Evolutionary conservation across 1,139 yeast species (phyloP).

Genomic region (Yamadazyma blattariae): DNA sequence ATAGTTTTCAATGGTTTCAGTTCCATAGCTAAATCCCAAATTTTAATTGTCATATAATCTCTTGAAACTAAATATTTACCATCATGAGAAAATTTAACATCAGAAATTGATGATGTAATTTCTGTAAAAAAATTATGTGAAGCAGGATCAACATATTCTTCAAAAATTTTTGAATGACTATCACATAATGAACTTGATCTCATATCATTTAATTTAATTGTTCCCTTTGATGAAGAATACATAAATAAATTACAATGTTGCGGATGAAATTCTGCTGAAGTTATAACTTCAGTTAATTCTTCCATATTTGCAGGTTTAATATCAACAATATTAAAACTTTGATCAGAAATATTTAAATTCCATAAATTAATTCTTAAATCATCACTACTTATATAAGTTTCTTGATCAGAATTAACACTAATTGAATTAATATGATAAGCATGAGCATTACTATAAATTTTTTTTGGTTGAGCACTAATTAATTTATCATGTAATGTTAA

Average conservation of each 20-base stretch:
- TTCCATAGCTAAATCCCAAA: conserved; percentile 99
- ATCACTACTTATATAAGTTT: conserved; percentile 90
- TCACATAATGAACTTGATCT: conserved; percentile 94
- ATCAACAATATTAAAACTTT: conserved; percentile 94
- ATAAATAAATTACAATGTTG: conserved; percentile 87
- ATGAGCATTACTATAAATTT: conserved; percentile 92
- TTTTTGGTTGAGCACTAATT: conserved; percentile 92
- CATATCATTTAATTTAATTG: conserved; percentile 95
- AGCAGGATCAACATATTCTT: conserved; percentile 90
- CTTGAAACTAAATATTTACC: conserved; percentile 94
- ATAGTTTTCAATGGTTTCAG: conserved; percentile 91
- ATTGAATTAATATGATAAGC: conserved; percentile 97
- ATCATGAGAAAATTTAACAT: conserved; percentile 87
- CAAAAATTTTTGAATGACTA: conserved; percentile 82
- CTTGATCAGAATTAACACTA: conserved; percentile 92
- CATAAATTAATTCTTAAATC: conserved; percentile 94
- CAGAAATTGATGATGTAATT: conserved; percentile 91
- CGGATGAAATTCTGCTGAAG: conserved; percentile 98
- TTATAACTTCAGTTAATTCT: conserved; percentile 96
- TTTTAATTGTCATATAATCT: conserved; percentile 95
- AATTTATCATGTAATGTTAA: conserved; percentile 90
- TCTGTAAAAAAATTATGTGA: conserved; percentile 96
- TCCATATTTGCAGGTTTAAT: conserved; percentile 99
- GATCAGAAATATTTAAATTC: conserved; percentile 94
- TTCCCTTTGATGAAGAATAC: conserved; percentile 97